Evolutionary conservation across 169 alveolate species (phyloP), one percentile per base, ranked within the genome.

Genomic region (Hammondia hammondi): DNA sequence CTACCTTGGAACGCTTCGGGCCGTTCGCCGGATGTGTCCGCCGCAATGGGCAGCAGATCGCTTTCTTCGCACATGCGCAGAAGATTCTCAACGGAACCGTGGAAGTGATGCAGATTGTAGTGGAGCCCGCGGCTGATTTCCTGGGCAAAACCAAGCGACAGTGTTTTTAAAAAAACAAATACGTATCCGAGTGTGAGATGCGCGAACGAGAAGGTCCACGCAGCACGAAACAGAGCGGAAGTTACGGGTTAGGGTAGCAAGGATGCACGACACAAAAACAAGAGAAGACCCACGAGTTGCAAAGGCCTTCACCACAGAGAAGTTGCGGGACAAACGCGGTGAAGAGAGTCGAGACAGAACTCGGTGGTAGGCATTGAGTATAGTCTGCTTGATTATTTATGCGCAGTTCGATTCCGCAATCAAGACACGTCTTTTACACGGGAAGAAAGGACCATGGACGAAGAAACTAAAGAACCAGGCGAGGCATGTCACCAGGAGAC

Each of bases 101-200:
- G 90, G 43, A 82, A 43, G 43, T 82, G 70, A 35, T 72, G 90
- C 29, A 82, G 5, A 19, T 82, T 82, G 90, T 82, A 82, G 43
- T 82, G 90, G 24, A 82, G 90, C 57, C 90, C 90, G 7, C 43
- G 57, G 90, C 90, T 82, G 24, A 82, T 70, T 45, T 82, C 90
- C 90, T 82, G 48, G 21, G 85, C 24, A n/a, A 24, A 10, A 82
- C 32, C 17, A 24, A 0, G 19, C 61, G 48, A 77, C 10, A 52
- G 5, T 14, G 10, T 14, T 10, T 7, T 2, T 52, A 52, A 52
- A 24, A 21, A 32, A 17, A 3, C 35, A 24, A 32, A 73, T 35
- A 73, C 0, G 35, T 2, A 35, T 2, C 37, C 85, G 85, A 73
- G 29, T 2, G 3, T 73, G 32, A 73, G 19, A 73, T 57, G 71